Base-by-base conservation (phyloP, 2,329 filamentous ascomycete genomes). In the Nemania serpens region DNA sequence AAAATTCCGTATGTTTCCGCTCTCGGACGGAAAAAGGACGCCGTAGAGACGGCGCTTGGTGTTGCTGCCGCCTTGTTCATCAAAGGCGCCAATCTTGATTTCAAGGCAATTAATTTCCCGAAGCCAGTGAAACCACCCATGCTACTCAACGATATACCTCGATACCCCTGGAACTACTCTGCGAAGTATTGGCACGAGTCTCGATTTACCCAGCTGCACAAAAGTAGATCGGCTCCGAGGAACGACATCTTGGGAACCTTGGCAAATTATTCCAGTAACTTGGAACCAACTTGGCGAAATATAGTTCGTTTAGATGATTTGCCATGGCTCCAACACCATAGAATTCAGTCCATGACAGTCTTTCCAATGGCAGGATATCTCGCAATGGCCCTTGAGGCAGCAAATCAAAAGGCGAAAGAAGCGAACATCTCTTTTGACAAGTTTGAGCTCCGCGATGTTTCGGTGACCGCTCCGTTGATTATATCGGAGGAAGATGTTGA, bases 261-360 rank as follows among this genome's bases (percentile, higher is more conserved):
- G 22, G 78, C 77, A 11, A 76, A 78, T 60, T 76, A 76, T 47
- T 81, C 75, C 13, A 81, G 73, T 49, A 77, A 80, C 10, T 64
- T 77, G 2, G 78, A 82, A 66, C 79, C 79, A 0, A 78, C 74
- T 0, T 84, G 82, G 82, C 75, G 81, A 39, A 82, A 81, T 59
- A 75, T 80, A 22, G 68, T 84, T 33, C 75, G 75, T 11, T 65
- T 79, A 1, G 79, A 82, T 41, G 80, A 83, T 58, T 67, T 83
- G 0, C 82, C 87, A 1, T 88, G 87, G 76, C 75, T 86, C 5
- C 77, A 82, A 46, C 82, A 87, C 65, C 86, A 88, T 73, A 75
- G 75, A 57, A 82, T 88, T 71, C 83, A 87, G 66, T 83, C 80
- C 11, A 71, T 84, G 33, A 80, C 78, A 2, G 79, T 85, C 36